Evolutionary conservation across 1,284 basidiomycete species (phyloP).

Genomic region (Ustilago esculenta): DNA sequence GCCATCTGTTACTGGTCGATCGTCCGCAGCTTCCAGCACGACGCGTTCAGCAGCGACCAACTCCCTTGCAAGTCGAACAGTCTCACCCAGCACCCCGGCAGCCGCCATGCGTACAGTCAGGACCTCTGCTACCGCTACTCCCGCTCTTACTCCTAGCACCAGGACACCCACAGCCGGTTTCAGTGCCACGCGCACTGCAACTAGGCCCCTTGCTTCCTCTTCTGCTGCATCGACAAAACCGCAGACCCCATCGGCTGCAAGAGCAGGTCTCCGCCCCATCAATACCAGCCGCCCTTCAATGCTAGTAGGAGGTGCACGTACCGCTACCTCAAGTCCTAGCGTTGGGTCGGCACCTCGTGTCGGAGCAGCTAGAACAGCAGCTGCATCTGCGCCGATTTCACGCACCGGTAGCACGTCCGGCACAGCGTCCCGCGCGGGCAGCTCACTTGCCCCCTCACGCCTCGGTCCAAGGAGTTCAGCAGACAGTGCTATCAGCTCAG

Average conservation of each 20-base stretch:
- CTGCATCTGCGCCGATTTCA: slow-evolving; percentile 35
- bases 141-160: slow-evolving; percentile 15
- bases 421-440: slow-evolving; percentile 20
- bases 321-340: slow-evolving; percentile 36
- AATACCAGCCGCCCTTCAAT: slow-evolving; percentile 47
- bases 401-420: slow-evolving; percentile 22
- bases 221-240: slow-evolving; percentile 22
- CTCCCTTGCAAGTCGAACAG: slow-evolving; percentile 30
- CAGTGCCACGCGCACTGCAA: slow-evolving; percentile 11
- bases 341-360: slow-evolving; percentile 22
- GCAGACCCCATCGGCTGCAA: slow-evolving; percentile 41
- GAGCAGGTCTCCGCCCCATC: slow-evolving; percentile 54
- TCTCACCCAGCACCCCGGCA: slow-evolving; percentile 30
- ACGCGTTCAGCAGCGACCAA: slow-evolving; percentile 29
- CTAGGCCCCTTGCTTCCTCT: slow-evolving; percentile 7
- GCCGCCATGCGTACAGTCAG: slow-evolving; percentile 16
- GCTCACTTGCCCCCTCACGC: slow-evolving; percentile 29
- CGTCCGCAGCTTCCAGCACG: slow-evolving; percentile 23
- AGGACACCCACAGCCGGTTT: slow-evolving; percentile 19
- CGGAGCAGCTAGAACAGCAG: slow-evolving; percentile 13
- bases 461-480: slow-evolving; percentile 33
- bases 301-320: slow-evolving; percentile 28
- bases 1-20: slow-evolving; percentile 17
- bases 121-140: slow-evolving; percentile 1
- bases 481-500: slow-evolving; percentile 38